These are phyloP conservation scores for Blumeriella jaapii DNA, from an alignment of 2,329 filamentous ascomycete species.

Conservation along the genomic window DNA sequence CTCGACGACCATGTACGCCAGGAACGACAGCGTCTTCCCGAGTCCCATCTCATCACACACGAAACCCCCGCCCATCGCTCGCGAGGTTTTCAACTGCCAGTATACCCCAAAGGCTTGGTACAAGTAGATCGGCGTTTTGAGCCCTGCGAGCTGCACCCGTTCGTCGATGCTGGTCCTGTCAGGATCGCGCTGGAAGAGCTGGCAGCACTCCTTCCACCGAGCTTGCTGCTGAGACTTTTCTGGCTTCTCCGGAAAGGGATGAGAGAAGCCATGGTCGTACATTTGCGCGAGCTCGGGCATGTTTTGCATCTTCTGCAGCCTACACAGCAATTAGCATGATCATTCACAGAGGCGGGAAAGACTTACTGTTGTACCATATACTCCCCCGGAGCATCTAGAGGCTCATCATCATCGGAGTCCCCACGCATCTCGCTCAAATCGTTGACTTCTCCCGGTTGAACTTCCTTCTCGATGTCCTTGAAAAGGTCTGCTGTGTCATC, in stretches of 20 bases:
- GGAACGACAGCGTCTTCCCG: constrained; percentile 39
- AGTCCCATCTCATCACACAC: constrained; percentile 47
- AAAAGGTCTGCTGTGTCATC: background rate
- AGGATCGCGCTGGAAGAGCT: constrained; percentile 13
- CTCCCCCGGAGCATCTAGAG: background rate
- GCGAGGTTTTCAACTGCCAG: constrained; percentile 16
- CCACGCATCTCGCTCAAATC: background rate
- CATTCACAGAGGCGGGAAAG: background rate
- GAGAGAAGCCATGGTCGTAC: background rate
- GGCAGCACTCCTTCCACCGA: constrained; percentile 14
- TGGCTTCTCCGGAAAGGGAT: background rate
- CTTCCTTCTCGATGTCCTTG: background rate
- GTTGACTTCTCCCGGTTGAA: background rate
- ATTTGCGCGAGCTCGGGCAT: constrained; percentile 8
- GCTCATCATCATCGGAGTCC: constrained; percentile 1
- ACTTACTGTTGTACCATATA: constrained; percentile 8
- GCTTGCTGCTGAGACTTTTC: background rate
- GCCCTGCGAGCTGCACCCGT: constrained; percentile 9
- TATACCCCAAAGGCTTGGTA: constrained; percentile 18
- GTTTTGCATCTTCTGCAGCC: constrained; percentile 12
- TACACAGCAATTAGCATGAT: constrained; percentile 2
- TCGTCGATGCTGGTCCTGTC: constrained; percentile 4
- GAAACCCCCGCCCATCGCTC: constrained; percentile 48
- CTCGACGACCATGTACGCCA: constrained; percentile 32
- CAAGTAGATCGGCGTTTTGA: constrained; percentile 15